Evolutionary conservation across 78 protist species (phyloP).

Genomic region (Dictyostelium purpureum): DNA sequence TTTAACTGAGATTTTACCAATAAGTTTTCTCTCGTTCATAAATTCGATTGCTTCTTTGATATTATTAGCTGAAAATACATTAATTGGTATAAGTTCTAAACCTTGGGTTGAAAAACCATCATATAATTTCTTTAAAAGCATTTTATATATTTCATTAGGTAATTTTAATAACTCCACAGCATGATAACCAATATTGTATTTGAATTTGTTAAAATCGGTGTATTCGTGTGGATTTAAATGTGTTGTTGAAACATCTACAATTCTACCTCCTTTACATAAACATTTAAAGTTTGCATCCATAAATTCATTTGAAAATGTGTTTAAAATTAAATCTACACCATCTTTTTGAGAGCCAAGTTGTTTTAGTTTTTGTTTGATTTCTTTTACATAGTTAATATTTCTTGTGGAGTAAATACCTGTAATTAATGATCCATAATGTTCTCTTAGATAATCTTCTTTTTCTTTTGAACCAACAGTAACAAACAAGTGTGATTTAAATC

Average conservation of each 20-base stretch:
- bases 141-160: not conserved
- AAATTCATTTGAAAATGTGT: conserved; percentile 10
- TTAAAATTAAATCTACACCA: conserved; percentile 69
- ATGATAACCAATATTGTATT: not conserved
- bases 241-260: conserved; percentile 46
- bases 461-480: conserved; percentile 26
- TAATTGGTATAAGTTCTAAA: not conserved
- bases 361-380: not conserved
- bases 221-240: conserved; percentile 5
- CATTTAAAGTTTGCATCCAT: not conserved
- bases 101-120: not conserved
- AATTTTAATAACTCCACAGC: not conserved
- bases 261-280: conserved; percentile 18
- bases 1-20: conserved; percentile 25
- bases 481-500: conserved; percentile 20
- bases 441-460: conserved; percentile 3
- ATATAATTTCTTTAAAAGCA: not conserved
- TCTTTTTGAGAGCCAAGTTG: not conserved
- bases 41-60: conserved; percentile 1
- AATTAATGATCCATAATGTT: conserved; percentile 22
- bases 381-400: not conserved
- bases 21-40: not conserved
- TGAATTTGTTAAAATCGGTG: not conserved
- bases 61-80: not conserved
- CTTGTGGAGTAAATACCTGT: conserved; percentile 26